Conservation (phyloP, 148 eudicot genomes). For the Drosera capensis region DNA sequence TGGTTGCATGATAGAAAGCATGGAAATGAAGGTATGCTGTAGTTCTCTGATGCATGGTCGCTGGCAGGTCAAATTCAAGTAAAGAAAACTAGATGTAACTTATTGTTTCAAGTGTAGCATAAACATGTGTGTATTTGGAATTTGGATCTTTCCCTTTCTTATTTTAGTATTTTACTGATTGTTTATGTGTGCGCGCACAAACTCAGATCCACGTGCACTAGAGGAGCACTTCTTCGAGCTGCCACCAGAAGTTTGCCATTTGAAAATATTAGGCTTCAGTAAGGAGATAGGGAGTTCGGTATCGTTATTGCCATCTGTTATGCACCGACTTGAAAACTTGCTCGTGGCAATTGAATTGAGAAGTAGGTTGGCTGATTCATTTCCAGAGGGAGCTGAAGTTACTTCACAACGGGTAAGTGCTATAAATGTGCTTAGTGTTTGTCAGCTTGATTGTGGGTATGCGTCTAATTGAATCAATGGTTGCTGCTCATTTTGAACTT, state of each 20-base stretch:
- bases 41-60: neutral
- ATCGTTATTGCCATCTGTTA: conserved; percentile 78
- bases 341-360: conserved; percentile 88
- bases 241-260: conserved; percentile 84
- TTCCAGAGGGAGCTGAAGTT: conserved; percentile 59
- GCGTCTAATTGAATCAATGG: no score
- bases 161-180: neutral
- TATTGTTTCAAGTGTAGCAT: no score
- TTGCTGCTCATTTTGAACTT: no score
- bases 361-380: conserved; percentile 46
- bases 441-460: no score
- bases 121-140: no score
- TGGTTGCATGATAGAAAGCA: conserved; percentile 44
- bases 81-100: no score
- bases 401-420: conserved; percentile 46
- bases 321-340: conserved; percentile 83
- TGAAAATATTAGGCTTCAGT: conserved; percentile 75
- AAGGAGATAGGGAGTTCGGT: conserved; percentile 91
- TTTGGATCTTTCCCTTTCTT: neutral
- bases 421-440: neutral
- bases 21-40: conserved; percentile 33
- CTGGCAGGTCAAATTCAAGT: neutral
- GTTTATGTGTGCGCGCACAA: neutral
- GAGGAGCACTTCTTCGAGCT: conserved; percentile 86
- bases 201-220: conserved; percentile 50